Evolutionary conservation across 805 yeast species (phyloP).

Genomic region (Kuraishia capsulata): DNA sequence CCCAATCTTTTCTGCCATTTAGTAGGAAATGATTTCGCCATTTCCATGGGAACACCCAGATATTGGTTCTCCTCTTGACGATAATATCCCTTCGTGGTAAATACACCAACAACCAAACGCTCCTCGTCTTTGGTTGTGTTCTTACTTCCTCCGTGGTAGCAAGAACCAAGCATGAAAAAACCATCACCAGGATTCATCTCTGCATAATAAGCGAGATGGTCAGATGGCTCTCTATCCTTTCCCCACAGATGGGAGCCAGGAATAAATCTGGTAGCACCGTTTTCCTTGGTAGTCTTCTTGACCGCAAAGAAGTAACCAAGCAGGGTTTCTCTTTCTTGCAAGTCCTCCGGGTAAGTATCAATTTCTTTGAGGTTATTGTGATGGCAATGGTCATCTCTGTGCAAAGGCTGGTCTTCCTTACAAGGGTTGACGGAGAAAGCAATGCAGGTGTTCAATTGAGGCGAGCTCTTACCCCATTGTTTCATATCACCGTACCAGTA

Average conservation of each 20-base stretch:
- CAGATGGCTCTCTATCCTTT: constrained; percentile 13
- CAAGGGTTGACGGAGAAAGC: constrained; percentile 19
- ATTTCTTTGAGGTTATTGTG: constrained; percentile 15
- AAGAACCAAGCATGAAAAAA: constrained; percentile 14
- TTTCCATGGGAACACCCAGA: constrained; percentile 10
- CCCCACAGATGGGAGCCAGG: constrained; percentile 24
- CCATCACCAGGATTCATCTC: constrained; percentile 19
- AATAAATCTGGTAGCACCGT: constrained; percentile 22
- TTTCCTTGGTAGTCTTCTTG: constrained; percentile 16
- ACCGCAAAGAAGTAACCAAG: constrained; percentile 18
- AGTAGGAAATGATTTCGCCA: constrained; percentile 7
- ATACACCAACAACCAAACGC: constrained; percentile 12
- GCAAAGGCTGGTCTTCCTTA: constrained; percentile 16
- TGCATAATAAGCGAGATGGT: constrained; percentile 13
- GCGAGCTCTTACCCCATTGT: constrained; percentile 10
- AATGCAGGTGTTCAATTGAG: constrained; percentile 16
- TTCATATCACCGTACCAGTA: constrained; percentile 6
- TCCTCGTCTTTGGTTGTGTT: constrained; percentile 13
- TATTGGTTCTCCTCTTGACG: constrained; percentile 20
- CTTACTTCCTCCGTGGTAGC: constrained; percentile 18
- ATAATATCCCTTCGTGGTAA: constrained; percentile 14
- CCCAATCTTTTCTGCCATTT: constrained; percentile 8
- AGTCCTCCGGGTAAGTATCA: constrained; percentile 8
- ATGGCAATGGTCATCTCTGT: constrained; percentile 19
- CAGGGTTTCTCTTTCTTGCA: constrained; percentile 10